These are phyloP conservation scores for Aspergillus calidoustus DNA, from an alignment of 2,329 filamentous ascomycete genomes.

Conservation along the genomic window DNA sequence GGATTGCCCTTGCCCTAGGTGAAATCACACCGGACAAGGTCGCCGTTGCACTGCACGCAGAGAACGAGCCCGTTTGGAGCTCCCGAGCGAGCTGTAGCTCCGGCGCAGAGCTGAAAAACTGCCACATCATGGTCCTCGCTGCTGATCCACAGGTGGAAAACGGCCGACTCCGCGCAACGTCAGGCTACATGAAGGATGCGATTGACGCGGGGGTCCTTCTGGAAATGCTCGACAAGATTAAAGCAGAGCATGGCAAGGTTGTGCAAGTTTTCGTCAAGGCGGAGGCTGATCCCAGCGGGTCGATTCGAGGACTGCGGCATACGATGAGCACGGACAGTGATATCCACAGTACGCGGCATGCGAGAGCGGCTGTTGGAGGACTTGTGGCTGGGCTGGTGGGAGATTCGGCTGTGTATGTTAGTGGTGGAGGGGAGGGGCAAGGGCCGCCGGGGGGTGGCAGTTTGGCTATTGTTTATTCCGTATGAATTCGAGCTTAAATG, in stretches of 20 bases:
- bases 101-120: constrained; percentile 5
- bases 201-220: constrained; percentile 4
- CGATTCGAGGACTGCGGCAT: constrained; percentile 3
- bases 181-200: constrained; percentile 7
- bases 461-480: constrained; percentile 5
- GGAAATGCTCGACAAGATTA: neutral
- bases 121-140: constrained; percentile 6
- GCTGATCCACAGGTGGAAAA: neutral
- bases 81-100: constrained; percentile 8
- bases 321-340: constrained; percentile 8
- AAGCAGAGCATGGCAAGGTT: neutral
- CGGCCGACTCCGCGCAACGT: neutral
- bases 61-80: neutral
- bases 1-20: neutral
- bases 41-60: neutral
- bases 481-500: neutral
- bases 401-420: constrained; percentile 3
- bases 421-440: constrained; percentile 7
- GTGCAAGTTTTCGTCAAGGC: constrained; percentile 7
- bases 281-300: constrained; percentile 1
- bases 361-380: constrained; percentile 3
- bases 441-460: neutral
- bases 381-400: constrained; percentile 6
- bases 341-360: constrained; percentile 7
- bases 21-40: neutral